These are phyloP conservation scores for Solanum hybrid DNA, from an alignment of 305 asterid species.

Conservation along the genomic window DNA sequence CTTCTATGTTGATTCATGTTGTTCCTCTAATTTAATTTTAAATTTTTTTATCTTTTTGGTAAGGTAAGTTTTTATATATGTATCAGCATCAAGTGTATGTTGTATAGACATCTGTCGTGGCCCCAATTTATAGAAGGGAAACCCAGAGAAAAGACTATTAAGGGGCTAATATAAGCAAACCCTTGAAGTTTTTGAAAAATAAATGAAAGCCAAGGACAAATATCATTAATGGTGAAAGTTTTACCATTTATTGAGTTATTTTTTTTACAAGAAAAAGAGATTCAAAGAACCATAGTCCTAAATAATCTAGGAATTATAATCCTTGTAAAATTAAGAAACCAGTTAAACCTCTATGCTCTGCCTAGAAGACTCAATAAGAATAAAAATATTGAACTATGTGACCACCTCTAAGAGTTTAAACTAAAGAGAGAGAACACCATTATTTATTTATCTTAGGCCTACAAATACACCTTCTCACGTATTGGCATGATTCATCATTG, in stretches of 20 bases:
- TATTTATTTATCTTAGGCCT: background rate
- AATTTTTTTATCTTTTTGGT: background rate
- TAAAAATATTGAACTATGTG: background rate
- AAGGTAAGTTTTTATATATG: background rate
- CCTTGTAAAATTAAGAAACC: background rate
- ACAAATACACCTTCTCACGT: background rate
- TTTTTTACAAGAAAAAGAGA: background rate
- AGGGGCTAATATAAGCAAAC: background rate
- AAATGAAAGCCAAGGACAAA: background rate
- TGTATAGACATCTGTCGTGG: background rate
- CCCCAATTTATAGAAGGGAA: background rate
- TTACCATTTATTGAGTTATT: background rate
- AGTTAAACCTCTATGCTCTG: background rate
- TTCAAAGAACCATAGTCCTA: background rate
- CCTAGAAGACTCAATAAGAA: background rate
- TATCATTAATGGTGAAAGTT: background rate
- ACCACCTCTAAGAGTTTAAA: background rate
- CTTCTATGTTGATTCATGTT: background rate
- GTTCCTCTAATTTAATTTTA: background rate
- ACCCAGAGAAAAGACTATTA: background rate
- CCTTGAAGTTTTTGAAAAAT: background rate
- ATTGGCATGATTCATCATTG: background rate
- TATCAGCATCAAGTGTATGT: background rate
- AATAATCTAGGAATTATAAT: background rate
- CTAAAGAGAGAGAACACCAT: background rate